Conservation (phyloP, 352 stramenopile species). For the Globisporangium okanoganense region DNA sequence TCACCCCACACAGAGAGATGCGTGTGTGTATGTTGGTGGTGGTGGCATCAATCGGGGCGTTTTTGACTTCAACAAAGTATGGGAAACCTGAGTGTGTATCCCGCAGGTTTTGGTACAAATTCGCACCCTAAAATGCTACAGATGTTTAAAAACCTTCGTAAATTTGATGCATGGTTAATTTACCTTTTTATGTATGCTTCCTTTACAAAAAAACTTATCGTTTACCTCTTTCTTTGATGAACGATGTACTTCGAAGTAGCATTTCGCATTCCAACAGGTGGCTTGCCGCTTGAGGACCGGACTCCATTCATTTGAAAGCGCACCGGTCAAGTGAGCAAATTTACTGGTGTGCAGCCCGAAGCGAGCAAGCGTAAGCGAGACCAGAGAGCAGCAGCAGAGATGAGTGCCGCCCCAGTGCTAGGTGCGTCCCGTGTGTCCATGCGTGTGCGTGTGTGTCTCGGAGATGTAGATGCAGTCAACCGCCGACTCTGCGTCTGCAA, state of each 20-base stretch:
- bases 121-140: neutral
- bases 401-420: conserved; percentile 13
- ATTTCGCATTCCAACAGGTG: neutral
- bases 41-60: neutral
- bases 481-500: neutral
- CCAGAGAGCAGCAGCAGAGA: conserved; percentile 10
- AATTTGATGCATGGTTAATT: too few species aligned
- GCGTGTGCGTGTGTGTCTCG: neutral
- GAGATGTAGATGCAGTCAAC: neutral
- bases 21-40: neutral
- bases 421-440: conserved; percentile 5
- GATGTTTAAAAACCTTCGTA: neutral
- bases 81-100: neutral
- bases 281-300: neutral
- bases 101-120: neutral
- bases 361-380: neutral
- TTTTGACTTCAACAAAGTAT: neutral
- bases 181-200: neutral
- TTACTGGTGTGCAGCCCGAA: conserved; percentile 17
- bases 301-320: neutral
- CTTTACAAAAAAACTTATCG: neutral
- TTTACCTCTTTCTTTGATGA: too few species aligned
- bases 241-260: too few species aligned
- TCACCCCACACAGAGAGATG: neutral
- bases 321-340: conserved; percentile 7